phyloP scores from a whole-genome alignment of 768 basidiomycete genomes.

The Lactifluus piperatus region DNA sequence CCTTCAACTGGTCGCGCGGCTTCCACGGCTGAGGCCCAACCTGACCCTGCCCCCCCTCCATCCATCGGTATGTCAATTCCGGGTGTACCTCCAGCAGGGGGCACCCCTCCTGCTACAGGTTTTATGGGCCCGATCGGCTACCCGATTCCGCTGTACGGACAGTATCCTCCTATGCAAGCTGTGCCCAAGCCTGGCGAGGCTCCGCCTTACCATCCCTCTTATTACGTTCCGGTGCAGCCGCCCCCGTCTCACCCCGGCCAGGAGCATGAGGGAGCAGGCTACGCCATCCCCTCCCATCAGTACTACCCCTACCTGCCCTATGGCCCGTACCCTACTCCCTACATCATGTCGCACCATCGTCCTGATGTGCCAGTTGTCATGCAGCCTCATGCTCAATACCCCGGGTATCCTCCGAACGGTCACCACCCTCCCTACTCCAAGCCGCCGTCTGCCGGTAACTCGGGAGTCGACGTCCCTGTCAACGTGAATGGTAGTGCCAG shows the following conservation, averaged over 20 bases:
- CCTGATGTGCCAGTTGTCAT: conserved; percentile 22
- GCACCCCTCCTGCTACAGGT: conserved; percentile 38
- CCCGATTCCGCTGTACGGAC: conserved; percentile 46
- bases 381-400: conserved; percentile 19
- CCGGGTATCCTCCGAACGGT: conserved; percentile 30
- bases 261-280: conserved; percentile 26
- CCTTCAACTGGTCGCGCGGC: conserved; percentile 41
- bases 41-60: conserved; percentile 33
- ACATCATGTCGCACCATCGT: conserved; percentile 36
- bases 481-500: conserved; percentile 16
- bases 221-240: conserved; percentile 37
- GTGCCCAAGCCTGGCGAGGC: conserved; percentile 44
- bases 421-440: conserved; percentile 34
- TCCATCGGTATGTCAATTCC: conserved; percentile 26
- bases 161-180: conserved; percentile 38
- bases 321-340: conserved; percentile 38
- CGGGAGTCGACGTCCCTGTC: conserved; percentile 23
- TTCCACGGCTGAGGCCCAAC: conserved; percentile 38
- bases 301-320: conserved; percentile 43
- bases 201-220: conserved; percentile 45
- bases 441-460: conserved; percentile 30
- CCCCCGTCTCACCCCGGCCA: conserved; percentile 30
- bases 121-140: conserved; percentile 47
- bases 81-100: conserved; percentile 24
- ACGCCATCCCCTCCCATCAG: conserved; percentile 30